These are phyloP conservation scores for Triticum monococcum DNA, from an alignment of 176 grass and related monocot species.

Conservation along the genomic window DNA sequence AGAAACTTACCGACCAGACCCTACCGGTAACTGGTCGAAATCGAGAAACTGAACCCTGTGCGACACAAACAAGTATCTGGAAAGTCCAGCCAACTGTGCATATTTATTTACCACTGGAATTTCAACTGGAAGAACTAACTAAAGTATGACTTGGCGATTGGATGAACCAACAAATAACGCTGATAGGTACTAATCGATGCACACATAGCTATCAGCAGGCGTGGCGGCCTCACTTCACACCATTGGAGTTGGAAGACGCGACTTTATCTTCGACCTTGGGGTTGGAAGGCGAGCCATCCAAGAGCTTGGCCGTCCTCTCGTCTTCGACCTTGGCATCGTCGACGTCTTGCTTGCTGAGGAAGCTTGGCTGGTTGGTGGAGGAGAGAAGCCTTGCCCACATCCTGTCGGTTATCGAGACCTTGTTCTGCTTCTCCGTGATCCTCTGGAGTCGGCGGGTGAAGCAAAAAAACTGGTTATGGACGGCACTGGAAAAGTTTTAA, in stretches of 20 bases:
- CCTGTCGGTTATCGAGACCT: constrained; percentile 82
- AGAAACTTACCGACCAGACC: not conserved
- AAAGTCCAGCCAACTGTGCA: not conserved
- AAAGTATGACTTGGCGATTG: not conserved
- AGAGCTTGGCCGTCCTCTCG: constrained; percentile 19
- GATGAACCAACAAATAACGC: not conserved
- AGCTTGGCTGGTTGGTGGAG: constrained; percentile 96
- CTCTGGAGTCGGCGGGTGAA: constrained; percentile 31
- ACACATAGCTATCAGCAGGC: not conserved
- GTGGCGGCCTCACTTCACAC: constrained; percentile 21
- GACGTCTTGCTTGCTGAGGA: constrained; percentile 69
- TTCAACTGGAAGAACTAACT: not conserved
- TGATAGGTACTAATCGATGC: not conserved
- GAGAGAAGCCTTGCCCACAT: constrained; percentile 98
- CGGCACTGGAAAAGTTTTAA: not conserved
- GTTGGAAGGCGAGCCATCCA: constrained; percentile 36
- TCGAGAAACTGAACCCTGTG: not conserved
- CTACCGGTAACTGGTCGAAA: not conserved
- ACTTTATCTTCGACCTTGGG: constrained; percentile 14
- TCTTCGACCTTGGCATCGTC: constrained; percentile 65
- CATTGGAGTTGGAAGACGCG: not conserved
- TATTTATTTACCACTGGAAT: constrained; percentile 8
- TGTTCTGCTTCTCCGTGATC: constrained; percentile 78
- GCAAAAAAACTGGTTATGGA: not conserved
- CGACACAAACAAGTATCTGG: not conserved